Conservation (phyloP, 2,329 filamentous ascomycete genomes). For the Cryphonectria japonica region DNA sequence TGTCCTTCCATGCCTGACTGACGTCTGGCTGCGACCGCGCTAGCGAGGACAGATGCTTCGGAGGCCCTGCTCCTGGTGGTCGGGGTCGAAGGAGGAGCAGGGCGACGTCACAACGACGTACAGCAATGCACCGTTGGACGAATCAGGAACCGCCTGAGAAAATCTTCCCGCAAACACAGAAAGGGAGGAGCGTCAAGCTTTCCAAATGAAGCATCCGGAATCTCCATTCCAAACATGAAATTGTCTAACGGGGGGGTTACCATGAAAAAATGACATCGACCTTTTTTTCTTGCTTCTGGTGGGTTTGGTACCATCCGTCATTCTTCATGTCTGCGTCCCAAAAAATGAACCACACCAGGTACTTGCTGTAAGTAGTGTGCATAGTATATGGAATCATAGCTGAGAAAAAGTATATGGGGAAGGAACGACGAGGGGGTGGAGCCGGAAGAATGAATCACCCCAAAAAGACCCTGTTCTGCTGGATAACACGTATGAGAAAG, state of each 20-base stretch:
- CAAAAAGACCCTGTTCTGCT: background rate
- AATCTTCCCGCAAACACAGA: slow-evolving; percentile 11
- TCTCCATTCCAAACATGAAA: background rate
- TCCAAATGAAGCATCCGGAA: background rate
- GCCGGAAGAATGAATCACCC: background rate
- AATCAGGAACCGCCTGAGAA: slow-evolving; percentile 6
- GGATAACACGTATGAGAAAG: no score
- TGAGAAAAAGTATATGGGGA: background rate
- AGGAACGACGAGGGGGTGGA: background rate
- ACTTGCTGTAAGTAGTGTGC: background rate
- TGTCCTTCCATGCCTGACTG: background rate
- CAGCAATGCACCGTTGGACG: slow-evolving; percentile 9
- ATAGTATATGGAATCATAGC: background rate
- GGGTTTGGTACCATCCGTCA: background rate
- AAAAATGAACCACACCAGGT: background rate
- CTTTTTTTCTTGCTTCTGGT: background rate
- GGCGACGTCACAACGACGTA: slow-evolving; percentile 18
- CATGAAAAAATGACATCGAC: slow-evolving; percentile 13
- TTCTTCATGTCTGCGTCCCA: background rate
- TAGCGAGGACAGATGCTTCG: background rate
- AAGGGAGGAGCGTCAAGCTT: slow-evolving; percentile 5
- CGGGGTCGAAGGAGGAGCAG: slow-evolving; percentile 1
- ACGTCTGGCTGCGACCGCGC: background rate
- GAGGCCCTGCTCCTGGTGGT: slow-evolving; percentile 4
- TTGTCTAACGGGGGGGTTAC: slow-evolving; percentile 7